Conservation (phyloP, 441 rosid genomes). For the Metrosideros polymorpha region DNA sequence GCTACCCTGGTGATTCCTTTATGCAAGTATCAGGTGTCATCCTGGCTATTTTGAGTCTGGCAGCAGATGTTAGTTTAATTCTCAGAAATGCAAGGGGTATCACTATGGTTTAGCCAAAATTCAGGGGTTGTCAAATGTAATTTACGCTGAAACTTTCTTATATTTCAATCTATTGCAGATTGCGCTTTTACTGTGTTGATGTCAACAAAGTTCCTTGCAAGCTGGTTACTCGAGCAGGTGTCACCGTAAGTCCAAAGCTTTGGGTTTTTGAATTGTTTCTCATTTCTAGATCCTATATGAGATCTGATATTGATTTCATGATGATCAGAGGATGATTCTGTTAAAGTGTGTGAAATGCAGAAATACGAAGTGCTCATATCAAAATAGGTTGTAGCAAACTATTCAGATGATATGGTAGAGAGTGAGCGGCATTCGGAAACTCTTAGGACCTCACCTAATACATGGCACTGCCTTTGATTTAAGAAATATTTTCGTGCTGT, state of each 20-base stretch:
- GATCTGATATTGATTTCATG: background rate
- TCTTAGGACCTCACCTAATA: background rate
- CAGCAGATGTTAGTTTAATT: background rate
- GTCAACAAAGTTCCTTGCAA: constrained; percentile 74
- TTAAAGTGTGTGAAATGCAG: background rate
- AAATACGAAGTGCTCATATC: background rate
- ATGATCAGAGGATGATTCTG: background rate
- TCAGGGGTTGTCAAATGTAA: background rate
- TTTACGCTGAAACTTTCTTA: background rate
- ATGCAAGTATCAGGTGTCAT: background rate
- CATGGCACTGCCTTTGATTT: background rate
- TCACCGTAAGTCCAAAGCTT: constrained; percentile 46
- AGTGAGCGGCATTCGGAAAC: background rate
- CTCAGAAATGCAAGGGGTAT: background rate
- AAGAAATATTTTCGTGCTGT: background rate
- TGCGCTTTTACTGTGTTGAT: constrained; percentile 64
- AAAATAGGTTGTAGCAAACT: background rate
- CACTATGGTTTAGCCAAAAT: background rate
- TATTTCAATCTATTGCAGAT: constrained; percentile 25
- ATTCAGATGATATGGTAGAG: background rate
- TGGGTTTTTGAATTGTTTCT: background rate
- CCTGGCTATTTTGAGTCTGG: background rate
- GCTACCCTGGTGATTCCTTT: background rate
- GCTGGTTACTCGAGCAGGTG: constrained; percentile 70
- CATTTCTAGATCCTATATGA: background rate